Percentiles rank a stretch among this genome's conserved stretches.
These are phyloP conservation scores for Nosema muscidifuracis DNA, from an alignment of 371 early-diverging fungal genomes.

Conservation along the genomic window DNA sequence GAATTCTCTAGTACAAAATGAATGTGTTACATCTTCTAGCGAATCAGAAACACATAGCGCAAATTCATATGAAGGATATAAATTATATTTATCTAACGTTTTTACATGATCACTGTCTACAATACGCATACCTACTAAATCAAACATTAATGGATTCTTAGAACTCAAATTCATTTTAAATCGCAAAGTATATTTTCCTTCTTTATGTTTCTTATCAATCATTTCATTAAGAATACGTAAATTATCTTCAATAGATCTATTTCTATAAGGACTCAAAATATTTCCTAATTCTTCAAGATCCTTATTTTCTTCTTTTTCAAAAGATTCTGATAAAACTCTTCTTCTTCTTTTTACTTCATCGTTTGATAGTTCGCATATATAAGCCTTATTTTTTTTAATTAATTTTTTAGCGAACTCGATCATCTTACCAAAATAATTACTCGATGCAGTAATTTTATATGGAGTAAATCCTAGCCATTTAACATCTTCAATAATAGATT, in stretches of 20 bases:
- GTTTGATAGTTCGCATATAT: conserved; percentile 86
- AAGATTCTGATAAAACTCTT: conserved; percentile 9
- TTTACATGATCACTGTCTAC: conserved; percentile 75
- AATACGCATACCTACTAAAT: conserved; percentile 91
- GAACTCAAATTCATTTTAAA: conserved; percentile 95
- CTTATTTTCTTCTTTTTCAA: conserved; percentile 3
- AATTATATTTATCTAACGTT: conserved; percentile 85
- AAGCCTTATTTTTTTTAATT: conserved; percentile 82
- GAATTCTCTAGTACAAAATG: conserved; percentile 96
- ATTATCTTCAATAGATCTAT: conserved; percentile 82
- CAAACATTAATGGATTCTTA: conserved; percentile 97
- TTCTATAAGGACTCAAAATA: conserved; percentile 83
- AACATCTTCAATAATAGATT: conserved; percentile 83
- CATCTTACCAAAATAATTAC: conserved; percentile 75
- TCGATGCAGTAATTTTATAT: conserved; percentile 82
- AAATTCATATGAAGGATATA: conserved; percentile 98
- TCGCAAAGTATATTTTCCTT: conserved; percentile 81
- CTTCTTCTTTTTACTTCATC: conserved; percentile 74
- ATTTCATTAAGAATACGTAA: conserved; percentile 85
- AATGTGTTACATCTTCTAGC: conserved; percentile 97
- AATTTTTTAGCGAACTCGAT: conserved; percentile 53
- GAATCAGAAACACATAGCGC: conserved; percentile 97
- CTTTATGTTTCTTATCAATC: conserved; percentile 86
- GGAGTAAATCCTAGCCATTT: conserved; percentile 95
- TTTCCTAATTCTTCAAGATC: conserved; percentile 67